These are phyloP conservation scores for Chaetomium cochliodes DNA, from an alignment of 495 filamentous ascomycete species.

Conservation along the genomic window DNA sequence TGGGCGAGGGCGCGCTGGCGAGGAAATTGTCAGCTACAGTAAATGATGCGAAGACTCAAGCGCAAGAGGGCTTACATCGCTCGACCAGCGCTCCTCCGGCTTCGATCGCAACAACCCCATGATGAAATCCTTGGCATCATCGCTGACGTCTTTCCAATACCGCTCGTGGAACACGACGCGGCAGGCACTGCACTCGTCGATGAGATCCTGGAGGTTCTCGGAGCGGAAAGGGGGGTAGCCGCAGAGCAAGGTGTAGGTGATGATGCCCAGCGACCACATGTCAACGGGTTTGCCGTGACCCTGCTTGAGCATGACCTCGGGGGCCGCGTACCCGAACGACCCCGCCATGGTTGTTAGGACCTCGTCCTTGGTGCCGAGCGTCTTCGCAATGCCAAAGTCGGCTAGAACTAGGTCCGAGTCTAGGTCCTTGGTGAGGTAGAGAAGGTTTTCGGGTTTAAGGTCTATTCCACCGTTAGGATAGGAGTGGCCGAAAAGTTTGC, in stretches of 20 bases:
- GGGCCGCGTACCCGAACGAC: constrained; percentile 96
- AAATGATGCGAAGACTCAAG: not conserved
- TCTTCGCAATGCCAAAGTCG: constrained; percentile 99
- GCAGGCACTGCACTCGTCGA: constrained; percentile 90
- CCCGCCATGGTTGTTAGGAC: constrained; percentile 98
- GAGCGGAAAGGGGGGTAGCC: constrained; percentile 97
- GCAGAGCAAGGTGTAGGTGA: constrained; percentile 98
- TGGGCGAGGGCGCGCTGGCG: constrained; percentile 70
- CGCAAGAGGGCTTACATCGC: constrained; percentile 50
- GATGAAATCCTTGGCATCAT: constrained; percentile 96
- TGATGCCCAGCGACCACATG: constrained; percentile 98
- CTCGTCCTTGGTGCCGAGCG: constrained; percentile 85
- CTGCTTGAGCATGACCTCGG: constrained; percentile 96
- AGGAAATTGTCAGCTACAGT: not conserved
- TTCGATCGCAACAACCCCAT: constrained; percentile 73
- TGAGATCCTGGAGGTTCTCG: constrained; percentile 88
- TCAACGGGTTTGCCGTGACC: constrained; percentile 99
- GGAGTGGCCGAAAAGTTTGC: not conserved
- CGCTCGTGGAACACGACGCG: constrained; percentile 94
- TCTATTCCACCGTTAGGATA: constrained; percentile 53
- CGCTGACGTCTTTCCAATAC: constrained; percentile 97
- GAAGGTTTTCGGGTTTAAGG: constrained; percentile 96
- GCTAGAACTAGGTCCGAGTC: constrained; percentile 88
- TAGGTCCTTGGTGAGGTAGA: constrained; percentile 77
- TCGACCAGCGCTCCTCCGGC: constrained; percentile 73